These are phyloP conservation scores for Tetragonia tetragonoides DNA, from an alignment of 148 eudicot species.

Conservation along the genomic window DNA sequence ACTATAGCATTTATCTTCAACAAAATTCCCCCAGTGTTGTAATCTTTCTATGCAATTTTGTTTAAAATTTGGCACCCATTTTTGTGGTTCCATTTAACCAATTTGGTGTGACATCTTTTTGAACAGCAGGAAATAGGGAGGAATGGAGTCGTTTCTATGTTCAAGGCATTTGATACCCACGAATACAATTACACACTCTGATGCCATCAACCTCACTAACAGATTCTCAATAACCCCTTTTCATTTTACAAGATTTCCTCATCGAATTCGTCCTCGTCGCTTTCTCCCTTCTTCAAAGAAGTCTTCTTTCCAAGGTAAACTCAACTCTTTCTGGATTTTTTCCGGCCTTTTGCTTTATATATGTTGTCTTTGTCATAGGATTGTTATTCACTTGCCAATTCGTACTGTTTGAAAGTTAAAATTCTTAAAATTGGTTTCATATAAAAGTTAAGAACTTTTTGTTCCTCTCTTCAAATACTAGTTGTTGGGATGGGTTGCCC, in stretches of 20 bases:
- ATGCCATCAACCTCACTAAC: neutral
- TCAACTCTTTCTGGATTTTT: neutral
- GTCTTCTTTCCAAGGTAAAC: conserved; percentile 34
- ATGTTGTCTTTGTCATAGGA: neutral
- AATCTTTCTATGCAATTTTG: too few species aligned
- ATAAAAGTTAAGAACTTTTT: neutral
- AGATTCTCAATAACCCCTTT: conserved; percentile 17
- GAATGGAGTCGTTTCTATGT: conserved; percentile 33
- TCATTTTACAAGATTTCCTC: conserved; percentile 16
- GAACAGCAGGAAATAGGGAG: neutral
- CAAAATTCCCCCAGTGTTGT: too few species aligned
- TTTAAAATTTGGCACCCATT: too few species aligned
- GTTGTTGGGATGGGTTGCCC: too few species aligned
- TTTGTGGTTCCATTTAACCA: too few species aligned
- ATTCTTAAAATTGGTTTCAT: too few species aligned
- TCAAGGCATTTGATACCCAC: conserved; percentile 22
- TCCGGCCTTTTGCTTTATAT: neutral
- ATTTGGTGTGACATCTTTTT: neutral
- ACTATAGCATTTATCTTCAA: too few species aligned
- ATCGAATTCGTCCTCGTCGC: conserved; percentile 14
- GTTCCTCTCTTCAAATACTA: too few species aligned
- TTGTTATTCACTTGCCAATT: neutral
- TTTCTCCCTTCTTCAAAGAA: conserved; percentile 32
- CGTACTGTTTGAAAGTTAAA: neutral
- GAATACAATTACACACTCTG: neutral